A percentile compares a stretch with the other conserved stretches of the same genome.
phyloP scores from a whole-genome alignment of 441 rosid genomes.

The Gossypium schwendimanii region DNA sequence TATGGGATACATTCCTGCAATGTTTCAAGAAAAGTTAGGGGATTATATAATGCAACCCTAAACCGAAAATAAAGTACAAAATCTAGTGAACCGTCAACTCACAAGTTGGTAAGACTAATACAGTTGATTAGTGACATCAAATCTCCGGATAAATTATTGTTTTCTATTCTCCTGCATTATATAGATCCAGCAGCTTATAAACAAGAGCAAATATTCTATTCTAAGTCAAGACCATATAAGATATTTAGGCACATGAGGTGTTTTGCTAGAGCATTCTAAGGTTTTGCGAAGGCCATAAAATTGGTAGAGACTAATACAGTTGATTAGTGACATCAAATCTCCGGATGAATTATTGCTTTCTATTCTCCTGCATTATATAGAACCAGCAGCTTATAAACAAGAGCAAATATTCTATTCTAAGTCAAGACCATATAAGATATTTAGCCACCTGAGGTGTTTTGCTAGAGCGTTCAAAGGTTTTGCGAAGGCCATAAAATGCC shows the following conservation, averaged over 20 bases:
- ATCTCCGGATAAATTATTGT: constrained; percentile 73
- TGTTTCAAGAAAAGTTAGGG: not conserved
- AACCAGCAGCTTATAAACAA: not conserved
- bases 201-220: not conserved
- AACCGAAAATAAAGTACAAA: not conserved
- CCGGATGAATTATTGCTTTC: constrained; percentile 80
- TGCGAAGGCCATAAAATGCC: not conserved
- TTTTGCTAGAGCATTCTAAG: not conserved
- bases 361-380: constrained; percentile 48
- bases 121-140: constrained; percentile 57
- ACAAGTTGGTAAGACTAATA: constrained; percentile 61
- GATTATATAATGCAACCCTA: constrained; percentile 5
- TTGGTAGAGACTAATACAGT: constrained; percentile 50
- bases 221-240: not conserved
- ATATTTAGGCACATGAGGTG: not conserved
- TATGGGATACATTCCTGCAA: constrained; percentile 77
- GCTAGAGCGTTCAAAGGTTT: not conserved
- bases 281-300: not conserved
- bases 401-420: not conserved
- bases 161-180: constrained; percentile 61
- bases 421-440: not conserved
- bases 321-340: constrained; percentile 49
- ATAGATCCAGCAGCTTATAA: constrained; percentile 2
- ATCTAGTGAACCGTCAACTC: constrained; percentile 19
- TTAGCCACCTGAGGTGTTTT: not conserved